A percentile compares a stretch with the other conserved stretches of the same genome.
phyloP scores from a whole-genome alignment of 2,329 filamentous ascomycete species.

The Fonsecaea multimorphosa region DNA sequence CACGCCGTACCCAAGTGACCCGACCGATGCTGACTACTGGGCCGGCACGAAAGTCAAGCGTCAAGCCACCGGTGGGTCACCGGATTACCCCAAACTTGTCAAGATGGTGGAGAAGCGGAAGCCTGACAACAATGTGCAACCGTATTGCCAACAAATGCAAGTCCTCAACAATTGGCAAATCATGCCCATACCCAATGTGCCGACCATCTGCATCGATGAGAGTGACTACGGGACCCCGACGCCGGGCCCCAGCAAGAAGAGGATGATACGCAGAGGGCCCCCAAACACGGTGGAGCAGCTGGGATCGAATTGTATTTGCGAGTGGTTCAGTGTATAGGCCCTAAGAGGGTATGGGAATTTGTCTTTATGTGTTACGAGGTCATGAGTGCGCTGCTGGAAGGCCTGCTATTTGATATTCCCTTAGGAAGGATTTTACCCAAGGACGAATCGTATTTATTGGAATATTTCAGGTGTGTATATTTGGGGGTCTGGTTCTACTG shows the following conservation, averaged over 20 bases:
- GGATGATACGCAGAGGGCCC: conserved; percentile 7
- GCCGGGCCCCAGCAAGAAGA: conserved; percentile 13
- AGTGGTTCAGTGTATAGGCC: conserved; percentile 37
- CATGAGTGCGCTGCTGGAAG: conserved; percentile 24
- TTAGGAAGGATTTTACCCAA: not conserved
- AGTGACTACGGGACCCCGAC: conserved; percentile 26
- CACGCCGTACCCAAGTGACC: conserved; percentile 32
- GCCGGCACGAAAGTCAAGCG: conserved; percentile 28
- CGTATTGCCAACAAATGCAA: conserved; percentile 70
- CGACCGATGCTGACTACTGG: conserved; percentile 35
- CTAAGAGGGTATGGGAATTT: conserved; percentile 1
- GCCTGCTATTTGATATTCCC: conserved; percentile 5
- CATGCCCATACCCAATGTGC: conserved; percentile 42
- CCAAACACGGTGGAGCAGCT: conserved; percentile 28
- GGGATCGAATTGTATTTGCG: conserved; percentile 39
- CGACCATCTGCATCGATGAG: conserved; percentile 37
- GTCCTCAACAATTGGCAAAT: conserved; percentile 60
- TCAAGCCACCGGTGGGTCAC: conserved; percentile 32
- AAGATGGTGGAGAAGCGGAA: conserved; percentile 71
- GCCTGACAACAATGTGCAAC: conserved; percentile 47
- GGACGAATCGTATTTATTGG: conserved; percentile 4
- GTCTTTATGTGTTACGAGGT: conserved; percentile 34
- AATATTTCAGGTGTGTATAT: conserved; percentile 8
- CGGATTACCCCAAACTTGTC: conserved; percentile 61
- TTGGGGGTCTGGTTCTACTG: conserved; percentile 8